Conservation (phyloP, 2,329 filamentous ascomycete genomes). For the Talaromyces sp. region DNA sequence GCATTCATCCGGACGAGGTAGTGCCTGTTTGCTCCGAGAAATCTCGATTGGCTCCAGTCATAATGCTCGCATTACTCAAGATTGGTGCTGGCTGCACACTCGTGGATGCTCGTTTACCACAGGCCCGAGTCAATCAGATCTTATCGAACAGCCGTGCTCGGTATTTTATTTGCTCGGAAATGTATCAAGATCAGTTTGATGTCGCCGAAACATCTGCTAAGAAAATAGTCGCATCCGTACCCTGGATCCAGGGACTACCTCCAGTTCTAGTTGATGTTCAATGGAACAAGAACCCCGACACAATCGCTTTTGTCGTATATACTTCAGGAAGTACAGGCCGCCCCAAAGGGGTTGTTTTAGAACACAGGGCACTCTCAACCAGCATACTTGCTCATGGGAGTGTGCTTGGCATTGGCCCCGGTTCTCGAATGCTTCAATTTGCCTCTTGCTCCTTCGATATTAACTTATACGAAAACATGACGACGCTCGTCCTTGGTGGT, state of each 20-base stretch:
- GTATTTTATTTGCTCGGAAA: background rate
- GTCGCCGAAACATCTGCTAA: background rate
- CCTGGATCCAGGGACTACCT: background rate
- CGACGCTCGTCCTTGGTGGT: conserved; percentile 42
- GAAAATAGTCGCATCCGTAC: background rate
- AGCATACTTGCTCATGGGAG: conserved; percentile 47
- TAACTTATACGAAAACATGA: conserved; percentile 34
- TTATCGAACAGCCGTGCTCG: background rate
- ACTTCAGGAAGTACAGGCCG: conserved; percentile 46
- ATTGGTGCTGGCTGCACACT: conserved; percentile 28
- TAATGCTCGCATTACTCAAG: conserved; percentile 27
- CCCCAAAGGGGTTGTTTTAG: conserved; percentile 43
- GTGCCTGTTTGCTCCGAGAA: conserved; percentile 31
- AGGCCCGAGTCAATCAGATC: conserved; percentile 23
- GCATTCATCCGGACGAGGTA: conserved; percentile 27
- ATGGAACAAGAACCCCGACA: background rate
- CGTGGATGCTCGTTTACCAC: conserved; percentile 27
- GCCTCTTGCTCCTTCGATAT: conserved; percentile 5
- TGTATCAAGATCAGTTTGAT: background rate
- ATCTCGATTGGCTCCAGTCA: conserved; percentile 29
- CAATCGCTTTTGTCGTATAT: conserved; percentile 37
- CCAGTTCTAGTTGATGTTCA: background rate
- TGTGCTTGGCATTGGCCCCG: conserved; percentile 34
- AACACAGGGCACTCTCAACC: conserved; percentile 47
- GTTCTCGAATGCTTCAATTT: conserved; percentile 34